Evolutionary conservation across 345 rosid genomes (phyloP).

Genomic region (Diplotaxis tenuifolia): DNA sequence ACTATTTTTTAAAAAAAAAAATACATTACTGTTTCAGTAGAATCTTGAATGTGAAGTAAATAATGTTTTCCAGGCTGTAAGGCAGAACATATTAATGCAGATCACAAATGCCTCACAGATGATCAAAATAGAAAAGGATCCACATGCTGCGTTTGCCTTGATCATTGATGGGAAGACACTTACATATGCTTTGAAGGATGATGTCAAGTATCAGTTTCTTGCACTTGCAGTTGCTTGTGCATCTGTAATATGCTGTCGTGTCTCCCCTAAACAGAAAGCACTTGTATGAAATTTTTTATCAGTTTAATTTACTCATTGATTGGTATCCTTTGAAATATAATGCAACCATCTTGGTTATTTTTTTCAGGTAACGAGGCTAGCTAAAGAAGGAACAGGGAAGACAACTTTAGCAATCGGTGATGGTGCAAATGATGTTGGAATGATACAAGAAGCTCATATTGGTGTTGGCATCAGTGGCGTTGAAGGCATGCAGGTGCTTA

Average conservation of each 20-base stretch:
- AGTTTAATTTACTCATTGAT: neutral
- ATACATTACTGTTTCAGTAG: neutral
- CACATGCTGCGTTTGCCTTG: slow-evolving; percentile 59
- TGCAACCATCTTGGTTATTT: neutral
- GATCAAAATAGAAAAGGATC: slow-evolving; percentile 43
- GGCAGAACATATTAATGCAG: slow-evolving; percentile 51
- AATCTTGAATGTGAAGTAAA: slow-evolving; percentile 8
- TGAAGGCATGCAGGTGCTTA: slow-evolving; percentile 93
- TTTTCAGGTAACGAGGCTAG: slow-evolving; percentile 62
- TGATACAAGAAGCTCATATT: slow-evolving; percentile 99
- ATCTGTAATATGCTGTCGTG: slow-evolving; percentile 81
- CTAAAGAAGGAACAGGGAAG: slow-evolving; percentile 62
- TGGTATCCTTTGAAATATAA: neutral
- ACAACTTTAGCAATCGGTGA: slow-evolving; percentile 85
- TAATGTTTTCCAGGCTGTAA: slow-evolving; percentile 46
- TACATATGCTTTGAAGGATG: slow-evolving; percentile 48
- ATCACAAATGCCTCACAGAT: slow-evolving; percentile 46
- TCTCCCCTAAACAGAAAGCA: slow-evolving; percentile 84
- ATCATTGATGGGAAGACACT: slow-evolving; percentile 72
- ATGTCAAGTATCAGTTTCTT: slow-evolving; percentile 58
- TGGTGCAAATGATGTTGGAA: slow-evolving; percentile 98
- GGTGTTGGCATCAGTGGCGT: slow-evolving; percentile 97
- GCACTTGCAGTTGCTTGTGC: slow-evolving; percentile 69
- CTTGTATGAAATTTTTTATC: slow-evolving; percentile 39
- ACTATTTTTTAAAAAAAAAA: slow-evolving; percentile 2